Percentiles rank a stretch among this genome's conserved stretches.
These are phyloP conservation scores for Cephaloascus fragrans DNA, from an alignment of 805 yeast genomes.

Conservation along the genomic window DNA sequence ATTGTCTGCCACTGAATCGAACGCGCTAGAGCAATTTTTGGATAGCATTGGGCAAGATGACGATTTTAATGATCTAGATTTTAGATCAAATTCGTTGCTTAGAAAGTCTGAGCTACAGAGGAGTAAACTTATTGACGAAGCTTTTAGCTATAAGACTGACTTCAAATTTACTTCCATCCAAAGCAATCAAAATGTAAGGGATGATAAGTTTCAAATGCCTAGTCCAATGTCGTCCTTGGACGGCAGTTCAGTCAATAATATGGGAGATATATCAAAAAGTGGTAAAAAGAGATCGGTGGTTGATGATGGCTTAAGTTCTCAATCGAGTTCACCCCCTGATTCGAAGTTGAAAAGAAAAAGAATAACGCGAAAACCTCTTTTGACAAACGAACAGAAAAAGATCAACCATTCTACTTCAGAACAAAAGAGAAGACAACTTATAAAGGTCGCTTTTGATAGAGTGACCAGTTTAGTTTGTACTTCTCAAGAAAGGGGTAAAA, in stretches of 20 bases:
- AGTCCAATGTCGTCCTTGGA: neutral
- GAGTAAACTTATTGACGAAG: neutral
- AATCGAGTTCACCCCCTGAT: neutral
- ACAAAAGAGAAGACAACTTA: conserved; percentile 23
- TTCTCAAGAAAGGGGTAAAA: neutral
- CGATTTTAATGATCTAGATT: neutral
- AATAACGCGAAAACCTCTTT: conserved; percentile 7
- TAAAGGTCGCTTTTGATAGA: conserved; percentile 23
- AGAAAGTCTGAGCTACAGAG: neutral
- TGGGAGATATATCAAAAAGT: too few species aligned
- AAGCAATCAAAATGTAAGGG: neutral
- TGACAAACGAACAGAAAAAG: conserved; percentile 21
- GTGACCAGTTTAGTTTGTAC: conserved; percentile 13
- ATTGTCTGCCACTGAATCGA: conserved; percentile 9
- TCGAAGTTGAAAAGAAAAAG: neutral
- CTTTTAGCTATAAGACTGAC: neutral
- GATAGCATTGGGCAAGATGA: conserved; percentile 7
- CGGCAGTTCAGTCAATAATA: neutral
- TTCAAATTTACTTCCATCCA: neutral
- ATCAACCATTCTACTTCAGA: conserved; percentile 25
- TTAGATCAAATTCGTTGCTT: too few species aligned
- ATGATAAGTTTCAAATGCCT: neutral
- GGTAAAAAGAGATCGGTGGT: neutral
- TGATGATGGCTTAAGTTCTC: neutral
- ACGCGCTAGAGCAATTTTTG: conserved; percentile 15